A percentile compares a stretch with the other conserved stretches of the same genome.
Conservation (phyloP, 371 early-diverging fungal species). For the Mucor irregularis region DNA sequence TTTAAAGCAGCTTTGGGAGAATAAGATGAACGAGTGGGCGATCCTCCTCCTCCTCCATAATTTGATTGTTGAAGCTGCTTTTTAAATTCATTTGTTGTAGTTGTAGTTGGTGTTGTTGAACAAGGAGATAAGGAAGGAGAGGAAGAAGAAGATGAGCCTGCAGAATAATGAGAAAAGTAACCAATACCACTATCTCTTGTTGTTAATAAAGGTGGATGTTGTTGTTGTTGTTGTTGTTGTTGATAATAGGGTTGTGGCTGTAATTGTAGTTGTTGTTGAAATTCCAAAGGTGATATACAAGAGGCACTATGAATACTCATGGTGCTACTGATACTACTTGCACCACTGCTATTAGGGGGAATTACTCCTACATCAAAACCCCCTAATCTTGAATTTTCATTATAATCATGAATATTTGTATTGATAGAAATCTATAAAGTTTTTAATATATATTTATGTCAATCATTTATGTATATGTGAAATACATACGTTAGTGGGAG, state of each 20-base stretch:
- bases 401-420: conserved; percentile 25
- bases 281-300: no score
- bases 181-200: conserved; percentile 14
- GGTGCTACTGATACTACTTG: no score
- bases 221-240: no score
- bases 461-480: not conserved
- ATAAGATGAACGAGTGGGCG: conserved; percentile 29
- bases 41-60: conserved; percentile 3
- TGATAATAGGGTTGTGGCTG: no score
- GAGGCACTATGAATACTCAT: no score
- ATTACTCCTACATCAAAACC: not conserved
- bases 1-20: conserved; percentile 42
- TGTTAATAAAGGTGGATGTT: not conserved
- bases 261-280: not conserved
- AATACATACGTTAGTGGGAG: conserved; percentile 14
- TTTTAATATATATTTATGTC: not conserved
- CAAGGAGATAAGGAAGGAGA: not conserved
- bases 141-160: conserved; percentile 16
- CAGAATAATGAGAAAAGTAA: conserved; percentile 22
- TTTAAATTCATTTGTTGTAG: no score
- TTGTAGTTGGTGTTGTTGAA: not conserved
- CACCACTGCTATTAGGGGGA: no score
- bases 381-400: conserved; percentile 8
- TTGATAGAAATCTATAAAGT: conserved; percentile 25
- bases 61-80: no score